Percentiles rank a stretch among this genome's conserved stretches.
Conservation (phyloP, 768 basidiomycete species). For the Hypholoma fasciculare region DNA sequence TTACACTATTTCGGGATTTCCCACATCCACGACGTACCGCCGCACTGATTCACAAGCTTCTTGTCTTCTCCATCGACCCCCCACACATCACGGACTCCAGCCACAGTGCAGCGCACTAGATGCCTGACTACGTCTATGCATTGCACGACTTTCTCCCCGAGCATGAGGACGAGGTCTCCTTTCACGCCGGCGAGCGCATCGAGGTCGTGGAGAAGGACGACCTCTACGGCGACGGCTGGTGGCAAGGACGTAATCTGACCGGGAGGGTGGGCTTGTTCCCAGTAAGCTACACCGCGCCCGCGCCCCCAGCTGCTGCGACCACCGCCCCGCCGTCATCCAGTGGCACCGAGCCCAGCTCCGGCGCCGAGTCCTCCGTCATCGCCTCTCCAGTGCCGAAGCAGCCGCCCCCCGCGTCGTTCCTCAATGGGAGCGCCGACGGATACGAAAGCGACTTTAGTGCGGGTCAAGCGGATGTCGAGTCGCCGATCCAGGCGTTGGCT, state of each 20-base stretch:
- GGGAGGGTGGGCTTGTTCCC: conserved; percentile 94
- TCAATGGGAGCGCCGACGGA: conserved; percentile 27
- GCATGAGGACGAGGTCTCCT: conserved; percentile 90
- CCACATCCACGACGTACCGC: neutral
- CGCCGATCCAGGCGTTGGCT: conserved; percentile 18
- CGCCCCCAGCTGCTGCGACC: conserved; percentile 24
- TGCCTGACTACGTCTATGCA: conserved; percentile 86
- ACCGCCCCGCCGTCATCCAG: neutral
- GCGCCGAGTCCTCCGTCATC: conserved; percentile 45
- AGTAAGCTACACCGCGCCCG: conserved; percentile 76
- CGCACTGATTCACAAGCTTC: neutral
- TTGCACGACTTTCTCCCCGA: conserved; percentile 89
- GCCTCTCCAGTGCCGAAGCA: conserved; percentile 37
- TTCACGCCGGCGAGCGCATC: conserved; percentile 83
- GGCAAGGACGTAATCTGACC: conserved; percentile 82
- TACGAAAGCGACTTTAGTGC: conserved; percentile 16
- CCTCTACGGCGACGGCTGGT: conserved; percentile 94
- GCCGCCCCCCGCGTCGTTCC: conserved; percentile 30
- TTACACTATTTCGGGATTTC: neutral
- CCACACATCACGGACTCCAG: neutral
- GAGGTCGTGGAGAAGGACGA: conserved; percentile 94
- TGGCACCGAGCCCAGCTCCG: conserved; percentile 19
- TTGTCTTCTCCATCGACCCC: neutral
- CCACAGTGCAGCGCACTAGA: conserved; percentile 23
- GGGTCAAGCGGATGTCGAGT: conserved; percentile 12